Percentiles rank a stretch among this genome's conserved stretches.
These are phyloP conservation scores for Coniophora puteana DNA, from an alignment of 1,284 basidiomycete genomes.

Conservation along the genomic window DNA sequence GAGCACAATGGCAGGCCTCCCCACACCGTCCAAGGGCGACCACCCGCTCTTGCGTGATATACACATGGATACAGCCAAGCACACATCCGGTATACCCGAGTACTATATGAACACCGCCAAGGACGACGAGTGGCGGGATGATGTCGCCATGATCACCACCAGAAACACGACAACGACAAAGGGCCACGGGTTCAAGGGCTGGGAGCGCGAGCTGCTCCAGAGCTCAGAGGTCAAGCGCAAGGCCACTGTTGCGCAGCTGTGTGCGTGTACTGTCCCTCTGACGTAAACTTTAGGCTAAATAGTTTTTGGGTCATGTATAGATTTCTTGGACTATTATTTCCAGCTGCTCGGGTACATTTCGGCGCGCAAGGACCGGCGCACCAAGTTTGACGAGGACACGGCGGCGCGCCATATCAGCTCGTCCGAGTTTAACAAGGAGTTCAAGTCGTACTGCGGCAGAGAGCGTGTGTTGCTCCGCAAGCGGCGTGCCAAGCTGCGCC, in stretches of 20 bases:
- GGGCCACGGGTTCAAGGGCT: conserved; percentile 58
- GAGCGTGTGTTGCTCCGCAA: conserved; percentile 90
- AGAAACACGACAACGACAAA: conserved; percentile 51
- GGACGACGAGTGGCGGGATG: conserved; percentile 39
- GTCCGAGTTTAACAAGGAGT: conserved; percentile 72
- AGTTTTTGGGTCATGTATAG: conserved; percentile 35
- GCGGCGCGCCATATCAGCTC: conserved; percentile 58
- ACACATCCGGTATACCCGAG: conserved; percentile 44
- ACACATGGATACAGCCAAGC: conserved; percentile 70
- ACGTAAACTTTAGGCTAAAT: no score
- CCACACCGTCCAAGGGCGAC: conserved; percentile 3
- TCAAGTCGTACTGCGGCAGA: conserved; percentile 87
- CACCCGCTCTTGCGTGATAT: conserved; percentile 40
- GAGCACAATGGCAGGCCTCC: conserved; percentile 11
- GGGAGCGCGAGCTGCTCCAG: conserved; percentile 83
- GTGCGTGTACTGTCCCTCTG: conserved; percentile 47
- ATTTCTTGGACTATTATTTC: conserved; percentile 95
- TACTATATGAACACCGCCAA: conserved; percentile 69
- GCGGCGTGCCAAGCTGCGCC: conserved; percentile 79
- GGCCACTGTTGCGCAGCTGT: conserved; percentile 93
- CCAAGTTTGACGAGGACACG: conserved; percentile 84
- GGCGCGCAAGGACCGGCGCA: conserved; percentile 76
- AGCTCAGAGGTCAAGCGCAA: conserved; percentile 87
- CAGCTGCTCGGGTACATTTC: conserved; percentile 87
- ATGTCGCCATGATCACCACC: conserved; percentile 63